phyloP scores from a whole-genome alignment of 352 stramenopile species.

The Phytophthora hibernalis region DNA sequence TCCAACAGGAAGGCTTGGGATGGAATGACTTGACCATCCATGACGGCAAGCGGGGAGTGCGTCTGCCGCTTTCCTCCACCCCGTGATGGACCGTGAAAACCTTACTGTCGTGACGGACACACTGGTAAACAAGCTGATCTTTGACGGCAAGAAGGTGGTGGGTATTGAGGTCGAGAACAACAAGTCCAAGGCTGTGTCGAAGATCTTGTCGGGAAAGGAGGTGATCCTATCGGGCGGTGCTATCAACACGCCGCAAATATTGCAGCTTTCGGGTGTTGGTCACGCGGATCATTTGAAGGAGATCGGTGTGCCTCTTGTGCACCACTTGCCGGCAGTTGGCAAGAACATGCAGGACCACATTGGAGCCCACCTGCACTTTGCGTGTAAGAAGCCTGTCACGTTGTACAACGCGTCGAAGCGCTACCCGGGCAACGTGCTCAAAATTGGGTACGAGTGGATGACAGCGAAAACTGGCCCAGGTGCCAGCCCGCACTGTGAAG shows the following conservation, averaged over 20 bases:
- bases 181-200: conserved; percentile 52
- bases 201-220: conserved; percentile 74
- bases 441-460: conserved; percentile 81
- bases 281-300: conserved; percentile 72
- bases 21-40: conserved; percentile 89
- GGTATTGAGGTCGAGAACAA: conserved; percentile 72
- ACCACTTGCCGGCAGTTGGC: conserved; percentile 75
- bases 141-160: conserved; percentile 74
- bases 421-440: conserved; percentile 82
- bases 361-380: conserved; percentile 86
- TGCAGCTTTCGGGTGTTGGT: conserved; percentile 87
- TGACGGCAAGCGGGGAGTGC: conserved; percentile 77
- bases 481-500: conserved; percentile 77
- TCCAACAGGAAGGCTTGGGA: conserved; percentile 86
- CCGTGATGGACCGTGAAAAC: conserved; percentile 61
- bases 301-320: conserved; percentile 69
- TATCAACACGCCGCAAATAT: conserved; percentile 85
- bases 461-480: conserved; percentile 63
- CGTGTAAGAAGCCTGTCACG: conserved; percentile 84
- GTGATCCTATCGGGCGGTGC: conserved; percentile 86
- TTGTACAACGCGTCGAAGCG: conserved; percentile 87
- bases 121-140: conserved; percentile 83
- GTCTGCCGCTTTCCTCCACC: conserved; percentile 70
- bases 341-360: conserved; percentile 89
- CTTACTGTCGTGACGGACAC: conserved; percentile 81